Conservation (phyloP, 2,329 filamentous ascomycete genomes). For the Ceratocystis huliohia region DNA sequence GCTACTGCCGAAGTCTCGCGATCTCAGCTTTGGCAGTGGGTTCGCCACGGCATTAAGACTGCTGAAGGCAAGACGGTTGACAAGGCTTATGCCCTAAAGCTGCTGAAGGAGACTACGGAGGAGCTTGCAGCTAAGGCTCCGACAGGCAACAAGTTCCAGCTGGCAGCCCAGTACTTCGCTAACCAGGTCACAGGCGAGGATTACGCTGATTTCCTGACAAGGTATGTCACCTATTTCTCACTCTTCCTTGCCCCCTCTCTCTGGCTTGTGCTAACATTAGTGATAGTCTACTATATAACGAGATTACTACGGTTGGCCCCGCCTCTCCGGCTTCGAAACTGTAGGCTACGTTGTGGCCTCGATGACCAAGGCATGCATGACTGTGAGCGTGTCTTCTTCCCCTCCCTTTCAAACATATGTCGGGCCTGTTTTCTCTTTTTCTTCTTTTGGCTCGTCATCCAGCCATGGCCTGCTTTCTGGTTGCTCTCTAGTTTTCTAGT, state of each 20-base stretch:
- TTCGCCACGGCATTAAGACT: constrained; percentile 57
- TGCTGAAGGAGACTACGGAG: constrained; percentile 76
- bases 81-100: constrained; percentile 76
- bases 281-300: constrained; percentile 66
- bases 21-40: constrained; percentile 95
- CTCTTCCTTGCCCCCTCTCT: not conserved
- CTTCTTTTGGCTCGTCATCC: not conserved
- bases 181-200: constrained; percentile 92
- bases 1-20: constrained; percentile 93
- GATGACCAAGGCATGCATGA: not conserved
- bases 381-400: not conserved
- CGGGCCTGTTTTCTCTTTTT: not conserved
- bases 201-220: constrained; percentile 89
- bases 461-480: not conserved
- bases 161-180: constrained; percentile 87
- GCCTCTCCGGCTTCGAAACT: constrained; percentile 51
- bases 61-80: constrained; percentile 84
- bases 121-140: constrained; percentile 60
- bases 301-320: constrained; percentile 63
- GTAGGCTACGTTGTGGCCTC: constrained; percentile 29
- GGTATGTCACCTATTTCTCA: constrained; percentile 38
- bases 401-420: not conserved
- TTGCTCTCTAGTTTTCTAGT: not conserved
- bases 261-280: constrained; percentile 19
- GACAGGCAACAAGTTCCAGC: constrained; percentile 80